Conservation (phyloP, 2,329 filamentous ascomycete genomes). For the Trichoderma simmonsii region DNA sequence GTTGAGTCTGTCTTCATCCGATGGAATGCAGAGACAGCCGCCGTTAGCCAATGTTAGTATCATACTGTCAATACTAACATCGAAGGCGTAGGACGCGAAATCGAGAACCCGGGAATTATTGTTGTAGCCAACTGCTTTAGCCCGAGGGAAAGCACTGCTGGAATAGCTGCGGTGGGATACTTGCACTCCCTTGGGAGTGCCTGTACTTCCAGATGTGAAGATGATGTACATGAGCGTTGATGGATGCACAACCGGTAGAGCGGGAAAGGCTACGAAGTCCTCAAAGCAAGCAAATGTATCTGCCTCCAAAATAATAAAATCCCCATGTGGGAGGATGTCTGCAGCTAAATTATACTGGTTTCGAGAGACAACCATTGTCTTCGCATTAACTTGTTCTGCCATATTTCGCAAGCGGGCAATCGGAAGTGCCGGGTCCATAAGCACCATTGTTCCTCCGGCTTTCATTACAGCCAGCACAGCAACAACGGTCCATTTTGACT, state of each 20-base stretch:
- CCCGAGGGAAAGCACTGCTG: slow-evolving; percentile 24
- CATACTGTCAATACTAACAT: slow-evolving; percentile 21
- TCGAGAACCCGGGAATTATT: not conserved
- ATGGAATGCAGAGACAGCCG: slow-evolving; percentile 22
- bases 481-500: slow-evolving; percentile 31
- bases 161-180: slow-evolving; percentile 2
- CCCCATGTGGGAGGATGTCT: not conserved
- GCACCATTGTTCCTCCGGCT: slow-evolving; percentile 34
- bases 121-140: not conserved
- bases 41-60: slow-evolving; percentile 19
- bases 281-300: not conserved
- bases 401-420: not conserved
- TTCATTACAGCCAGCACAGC: slow-evolving; percentile 33
- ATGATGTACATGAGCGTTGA: not conserved
- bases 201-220: slow-evolving; percentile 6
- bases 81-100: slow-evolving; percentile 21
- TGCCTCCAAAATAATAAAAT: not conserved
- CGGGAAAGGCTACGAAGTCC: not conserved
- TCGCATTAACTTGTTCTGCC: not conserved
- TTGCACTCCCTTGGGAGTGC: not conserved
- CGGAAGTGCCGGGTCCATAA: slow-evolving; percentile 28
- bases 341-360: not conserved
- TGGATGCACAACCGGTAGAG: not conserved
- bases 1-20: slow-evolving; percentile 13
- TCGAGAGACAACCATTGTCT: not conserved